Evolutionary conservation across 2,329 filamentous ascomycete genomes (phyloP).

Genomic region (Botryotinia globosa): DNA sequence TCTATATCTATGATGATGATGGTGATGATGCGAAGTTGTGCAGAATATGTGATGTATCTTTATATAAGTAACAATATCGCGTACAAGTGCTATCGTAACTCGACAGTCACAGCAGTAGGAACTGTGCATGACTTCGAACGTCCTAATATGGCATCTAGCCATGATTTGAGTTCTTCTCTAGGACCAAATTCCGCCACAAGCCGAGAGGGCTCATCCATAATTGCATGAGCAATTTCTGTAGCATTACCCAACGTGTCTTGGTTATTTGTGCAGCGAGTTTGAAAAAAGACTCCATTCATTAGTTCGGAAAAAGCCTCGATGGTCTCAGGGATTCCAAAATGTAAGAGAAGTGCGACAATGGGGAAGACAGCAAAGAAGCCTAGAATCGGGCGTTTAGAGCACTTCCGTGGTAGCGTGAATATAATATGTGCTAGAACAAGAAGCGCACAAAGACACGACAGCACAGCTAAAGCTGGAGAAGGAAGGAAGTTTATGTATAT

Average conservation of each 20-base stretch:
- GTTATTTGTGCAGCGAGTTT: neutral
- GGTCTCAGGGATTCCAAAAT: neutral
- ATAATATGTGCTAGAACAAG: slow-evolving; percentile 6
- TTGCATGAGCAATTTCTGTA: neutral
- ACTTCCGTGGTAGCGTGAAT: neutral
- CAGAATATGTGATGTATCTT: neutral
- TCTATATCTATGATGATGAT: neutral
- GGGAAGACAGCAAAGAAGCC: slow-evolving; percentile 8
- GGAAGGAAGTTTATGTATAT: slow-evolving; percentile 3
- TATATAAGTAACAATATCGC: neutral
- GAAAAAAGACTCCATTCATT: neutral
- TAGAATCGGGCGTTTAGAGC: neutral
- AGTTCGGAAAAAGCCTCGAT: neutral
- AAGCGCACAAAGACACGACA: slow-evolving; percentile 14
- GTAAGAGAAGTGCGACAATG: slow-evolving; percentile 6
- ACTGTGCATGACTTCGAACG: neutral
- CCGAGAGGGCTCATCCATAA: slow-evolving; percentile 17
- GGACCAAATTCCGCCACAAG: slow-evolving; percentile 15
- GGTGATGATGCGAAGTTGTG: too few relatives aligned
- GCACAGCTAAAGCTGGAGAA: neutral
- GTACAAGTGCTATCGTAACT: neutral
- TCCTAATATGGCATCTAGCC: neutral
- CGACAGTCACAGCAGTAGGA: neutral
- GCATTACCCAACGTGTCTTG: neutral
- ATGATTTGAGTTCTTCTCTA: neutral